Percentiles rank a stretch among this genome's conserved stretches.
These are phyloP conservation scores for Cynara cardunculus DNA, from an alignment of 129 eudicot species.

Conservation along the genomic window DNA sequence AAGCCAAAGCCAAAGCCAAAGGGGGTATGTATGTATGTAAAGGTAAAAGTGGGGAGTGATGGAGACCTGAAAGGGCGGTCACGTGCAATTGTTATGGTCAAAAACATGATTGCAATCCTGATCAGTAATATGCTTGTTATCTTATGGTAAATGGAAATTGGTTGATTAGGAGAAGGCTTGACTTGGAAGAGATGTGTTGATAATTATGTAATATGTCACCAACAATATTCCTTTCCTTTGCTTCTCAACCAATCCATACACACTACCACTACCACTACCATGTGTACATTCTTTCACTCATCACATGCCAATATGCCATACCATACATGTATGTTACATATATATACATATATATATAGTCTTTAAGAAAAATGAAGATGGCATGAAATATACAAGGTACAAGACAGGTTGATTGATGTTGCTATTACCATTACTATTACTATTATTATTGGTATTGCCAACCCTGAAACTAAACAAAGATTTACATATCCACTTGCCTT, in stretches of 20 bases:
- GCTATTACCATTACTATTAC: not conserved
- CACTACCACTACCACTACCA: not conserved
- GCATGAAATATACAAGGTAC: not conserved
- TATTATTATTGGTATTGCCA: not conserved
- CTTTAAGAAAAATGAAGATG: not conserved
- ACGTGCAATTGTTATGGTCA: not conserved
- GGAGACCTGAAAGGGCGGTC: not conserved
- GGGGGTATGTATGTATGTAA: not conserved
- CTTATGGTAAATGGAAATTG: not conserved
- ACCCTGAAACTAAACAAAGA: not conserved
- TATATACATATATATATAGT: not conserved
- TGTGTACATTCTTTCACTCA: not conserved
- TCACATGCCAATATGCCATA: not conserved
- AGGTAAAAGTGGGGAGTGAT: not conserved
- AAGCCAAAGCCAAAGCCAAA: not conserved
- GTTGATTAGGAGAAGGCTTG: conserved; percentile 8
- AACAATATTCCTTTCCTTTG: conserved; percentile 5
- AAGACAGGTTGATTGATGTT: not conserved
- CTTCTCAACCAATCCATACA: conserved; percentile 17
- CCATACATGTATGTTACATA: too few species aligned
- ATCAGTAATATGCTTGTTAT: not conserved
- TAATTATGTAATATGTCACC: conserved; percentile 2
- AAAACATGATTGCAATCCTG: not conserved
- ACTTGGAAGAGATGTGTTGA: conserved; percentile 25
- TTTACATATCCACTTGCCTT: conserved; percentile 5